Evolutionary conservation across 176 grass and related monocot genomes (phyloP).

Genomic region (Triticum turgidum): DNA sequence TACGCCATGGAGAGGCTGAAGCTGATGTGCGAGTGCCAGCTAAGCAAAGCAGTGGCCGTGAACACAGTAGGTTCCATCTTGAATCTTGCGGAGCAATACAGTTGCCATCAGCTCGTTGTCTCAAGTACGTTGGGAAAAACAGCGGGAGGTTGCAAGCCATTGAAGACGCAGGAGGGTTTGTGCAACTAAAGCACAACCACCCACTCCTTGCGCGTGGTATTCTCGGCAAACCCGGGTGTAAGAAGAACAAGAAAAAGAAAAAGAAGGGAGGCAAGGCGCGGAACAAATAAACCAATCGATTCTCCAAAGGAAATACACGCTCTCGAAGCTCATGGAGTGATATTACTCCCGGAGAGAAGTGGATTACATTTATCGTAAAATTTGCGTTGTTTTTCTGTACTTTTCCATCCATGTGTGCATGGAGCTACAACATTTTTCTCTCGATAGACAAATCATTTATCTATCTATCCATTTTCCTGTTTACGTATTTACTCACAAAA

Average conservation of each 20-base stretch:
- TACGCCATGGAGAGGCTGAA: neutral
- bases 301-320: neutral
- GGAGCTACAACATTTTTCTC: neutral
- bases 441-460: neutral
- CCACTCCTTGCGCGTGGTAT: neutral
- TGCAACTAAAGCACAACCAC: neutral
- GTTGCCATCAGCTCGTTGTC: neutral
- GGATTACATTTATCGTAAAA: neutral
- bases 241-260: neutral
- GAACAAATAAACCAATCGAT: neutral
- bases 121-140: neutral
- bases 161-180: neutral
- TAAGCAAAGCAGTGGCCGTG: neutral
- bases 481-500: neutral
- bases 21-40: neutral
- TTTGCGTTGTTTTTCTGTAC: neutral
- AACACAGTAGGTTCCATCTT: conserved; percentile 28
- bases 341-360: neutral
- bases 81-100: conserved; percentile 31
- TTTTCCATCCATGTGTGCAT: too few species aligned
- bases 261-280: neutral
- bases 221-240: neutral
- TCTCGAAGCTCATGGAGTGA: neutral
- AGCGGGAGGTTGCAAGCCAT: neutral
- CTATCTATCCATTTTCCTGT: neutral